A percentile compares a stretch with the other conserved stretches of the same genome.
These are phyloP conservation scores for Corymbia calophylla DNA, from an alignment of 441 rosid species.

Conservation along the genomic window DNA sequence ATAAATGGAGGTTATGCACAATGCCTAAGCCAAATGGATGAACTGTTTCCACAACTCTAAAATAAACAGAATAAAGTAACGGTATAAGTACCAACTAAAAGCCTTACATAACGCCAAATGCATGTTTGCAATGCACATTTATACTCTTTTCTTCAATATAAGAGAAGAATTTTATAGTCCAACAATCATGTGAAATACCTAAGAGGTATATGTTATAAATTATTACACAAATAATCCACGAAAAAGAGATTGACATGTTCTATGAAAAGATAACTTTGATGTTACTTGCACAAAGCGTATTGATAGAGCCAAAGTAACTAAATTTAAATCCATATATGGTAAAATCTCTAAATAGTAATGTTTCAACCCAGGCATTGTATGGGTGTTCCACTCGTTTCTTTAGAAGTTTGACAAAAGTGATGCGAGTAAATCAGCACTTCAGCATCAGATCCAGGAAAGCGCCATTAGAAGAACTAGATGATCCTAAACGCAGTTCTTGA, in stretches of 20 bases:
- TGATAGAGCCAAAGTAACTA: not conserved
- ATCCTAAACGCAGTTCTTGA: not conserved
- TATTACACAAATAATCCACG: not conserved
- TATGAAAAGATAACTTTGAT: not conserved
- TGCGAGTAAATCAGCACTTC: not conserved
- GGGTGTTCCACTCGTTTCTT: not conserved
- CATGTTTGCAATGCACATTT: not conserved
- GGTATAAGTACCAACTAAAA: not conserved
- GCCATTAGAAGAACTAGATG: not conserved
- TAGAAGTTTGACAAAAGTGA: not conserved
- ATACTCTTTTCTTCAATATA: not conserved
- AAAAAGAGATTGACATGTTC: not conserved
- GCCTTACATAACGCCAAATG: not conserved
- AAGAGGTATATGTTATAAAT: not conserved
- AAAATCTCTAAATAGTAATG: not conserved
- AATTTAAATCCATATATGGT: not conserved
- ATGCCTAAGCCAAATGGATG: not conserved
- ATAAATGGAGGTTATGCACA: not conserved
- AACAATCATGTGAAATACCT: not conserved
- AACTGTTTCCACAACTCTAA: not conserved
- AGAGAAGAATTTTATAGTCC: not conserved
- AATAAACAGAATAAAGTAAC: not conserved
- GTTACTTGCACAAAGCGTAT: fast-evolving
- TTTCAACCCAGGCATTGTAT: not conserved
- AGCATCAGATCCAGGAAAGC: not conserved